Evolutionary conservation across 2,329 filamentous ascomycete species (phyloP).

Genomic region (Pestalotiopsis sp.): DNA sequence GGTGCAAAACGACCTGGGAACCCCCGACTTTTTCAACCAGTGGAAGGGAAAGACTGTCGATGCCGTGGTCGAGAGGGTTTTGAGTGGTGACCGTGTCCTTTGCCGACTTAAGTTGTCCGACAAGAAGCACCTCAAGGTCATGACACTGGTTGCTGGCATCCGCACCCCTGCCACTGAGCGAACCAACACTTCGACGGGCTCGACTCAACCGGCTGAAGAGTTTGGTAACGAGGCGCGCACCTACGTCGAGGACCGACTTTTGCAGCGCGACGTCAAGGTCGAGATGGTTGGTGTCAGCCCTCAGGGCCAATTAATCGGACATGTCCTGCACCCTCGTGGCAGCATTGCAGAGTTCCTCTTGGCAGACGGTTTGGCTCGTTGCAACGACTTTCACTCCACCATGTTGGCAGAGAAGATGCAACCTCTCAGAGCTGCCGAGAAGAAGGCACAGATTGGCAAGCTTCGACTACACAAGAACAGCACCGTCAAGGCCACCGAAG

Average conservation of each 20-base stretch:
- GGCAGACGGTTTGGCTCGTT: slow-evolving; percentile 84
- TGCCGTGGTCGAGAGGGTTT: slow-evolving; percentile 84
- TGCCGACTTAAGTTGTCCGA: slow-evolving; percentile 78
- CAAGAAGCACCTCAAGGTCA: slow-evolving; percentile 83
- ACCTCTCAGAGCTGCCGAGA: slow-evolving; percentile 80
- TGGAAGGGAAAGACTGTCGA: slow-evolving; percentile 86
- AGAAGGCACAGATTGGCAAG: slow-evolving; percentile 74
- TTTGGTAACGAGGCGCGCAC: slow-evolving; percentile 84
- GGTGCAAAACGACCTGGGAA: slow-evolving; percentile 77
- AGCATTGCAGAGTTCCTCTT: slow-evolving; percentile 92
- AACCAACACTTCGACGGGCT: slow-evolving; percentile 73
- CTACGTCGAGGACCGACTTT: slow-evolving; percentile 82
- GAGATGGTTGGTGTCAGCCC: slow-evolving; percentile 84
- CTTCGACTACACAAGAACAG: slow-evolving; percentile 81
- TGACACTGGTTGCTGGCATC: slow-evolving; percentile 86
- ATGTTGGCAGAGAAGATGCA: slow-evolving; percentile 89
- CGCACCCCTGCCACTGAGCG: slow-evolving; percentile 88
- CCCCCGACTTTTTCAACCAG: slow-evolving; percentile 76
- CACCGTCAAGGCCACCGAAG: slow-evolving; percentile 66
- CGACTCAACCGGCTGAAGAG: slow-evolving; percentile 82
- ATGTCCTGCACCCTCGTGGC: slow-evolving; percentile 82
- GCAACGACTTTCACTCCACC: slow-evolving; percentile 94
- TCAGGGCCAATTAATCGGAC: slow-evolving; percentile 87
- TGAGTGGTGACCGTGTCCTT: slow-evolving; percentile 88
- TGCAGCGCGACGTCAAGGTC: slow-evolving; percentile 83